phyloP scores from a whole-genome alignment of 768 basidiomycete genomes.

The Phanerochaete carnosa region DNA sequence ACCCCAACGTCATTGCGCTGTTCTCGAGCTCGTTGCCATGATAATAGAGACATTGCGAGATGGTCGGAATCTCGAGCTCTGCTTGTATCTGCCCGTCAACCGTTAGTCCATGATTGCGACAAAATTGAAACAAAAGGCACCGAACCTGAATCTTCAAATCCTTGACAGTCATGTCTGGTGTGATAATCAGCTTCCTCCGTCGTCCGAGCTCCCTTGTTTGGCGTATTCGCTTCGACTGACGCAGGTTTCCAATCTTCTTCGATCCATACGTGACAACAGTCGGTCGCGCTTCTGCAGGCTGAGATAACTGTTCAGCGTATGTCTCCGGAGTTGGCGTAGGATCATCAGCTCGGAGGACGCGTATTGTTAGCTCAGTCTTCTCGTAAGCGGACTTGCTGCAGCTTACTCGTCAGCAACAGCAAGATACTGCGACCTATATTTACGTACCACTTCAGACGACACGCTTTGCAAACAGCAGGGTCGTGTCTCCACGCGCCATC shows the following conservation, averaged over 20 bases:
- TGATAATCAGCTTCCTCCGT: slow-evolving; percentile 49
- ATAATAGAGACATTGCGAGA: slow-evolving; percentile 70
- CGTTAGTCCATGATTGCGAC: neutral
- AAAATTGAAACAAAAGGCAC: neutral
- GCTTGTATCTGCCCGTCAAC: slow-evolving; percentile 53
- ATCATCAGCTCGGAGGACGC: slow-evolving; percentile 35
- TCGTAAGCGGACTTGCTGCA: slow-evolving; percentile 55
- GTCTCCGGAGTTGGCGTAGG: slow-evolving; percentile 25
- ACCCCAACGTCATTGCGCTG: slow-evolving; percentile 47
- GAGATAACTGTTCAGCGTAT: slow-evolving; percentile 23
- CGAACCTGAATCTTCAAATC: slow-evolving; percentile 74
- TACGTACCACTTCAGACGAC: slow-evolving; percentile 55
- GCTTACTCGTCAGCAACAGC: neutral
- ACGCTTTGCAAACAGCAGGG: slow-evolving; percentile 55
- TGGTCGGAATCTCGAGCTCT: slow-evolving; percentile 63
- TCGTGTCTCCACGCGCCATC: slow-evolving; percentile 40
- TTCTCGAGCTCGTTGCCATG: slow-evolving; percentile 61
- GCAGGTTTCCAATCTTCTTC: slow-evolving; percentile 34
- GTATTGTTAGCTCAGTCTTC: slow-evolving; percentile 59
- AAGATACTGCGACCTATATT: neutral
- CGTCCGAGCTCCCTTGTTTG: slow-evolving; percentile 50
- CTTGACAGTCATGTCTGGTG: slow-evolving; percentile 67
- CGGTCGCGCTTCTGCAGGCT: slow-evolving; percentile 14
- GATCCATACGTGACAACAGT: slow-evolving; percentile 33
- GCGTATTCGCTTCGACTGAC: slow-evolving; percentile 69